A percentile compares a stretch with the other conserved stretches of the same genome.
These are phyloP conservation scores for Mucor racemosus DNA, from an alignment of 371 early-diverging fungal genomes.

Conservation along the genomic window DNA sequence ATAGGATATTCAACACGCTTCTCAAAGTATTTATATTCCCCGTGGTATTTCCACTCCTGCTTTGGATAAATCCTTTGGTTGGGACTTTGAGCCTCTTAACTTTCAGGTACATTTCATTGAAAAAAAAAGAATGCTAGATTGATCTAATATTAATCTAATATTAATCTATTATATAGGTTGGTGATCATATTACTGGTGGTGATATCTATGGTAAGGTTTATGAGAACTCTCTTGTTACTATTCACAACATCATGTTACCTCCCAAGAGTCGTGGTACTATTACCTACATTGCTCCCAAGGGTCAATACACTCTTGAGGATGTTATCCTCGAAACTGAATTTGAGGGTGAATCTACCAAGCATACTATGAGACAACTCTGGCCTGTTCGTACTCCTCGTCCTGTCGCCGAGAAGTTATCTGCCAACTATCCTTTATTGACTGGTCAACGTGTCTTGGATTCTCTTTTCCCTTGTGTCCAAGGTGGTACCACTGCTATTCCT, in stretches of 20 bases:
- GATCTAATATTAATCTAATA: slow-evolving; percentile 2
- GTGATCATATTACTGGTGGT: slow-evolving; percentile 98
- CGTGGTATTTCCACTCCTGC: slow-evolving; percentile 98
- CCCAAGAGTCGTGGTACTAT: slow-evolving; percentile 96
- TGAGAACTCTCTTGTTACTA: slow-evolving; percentile 95
- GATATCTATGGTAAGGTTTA: slow-evolving; percentile 97
- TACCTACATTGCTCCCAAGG: slow-evolving; percentile 95
- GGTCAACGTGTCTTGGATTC: slow-evolving; percentile 99
- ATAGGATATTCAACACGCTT: slow-evolving; percentile 91
- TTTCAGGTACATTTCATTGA: slow-evolving; percentile 62
- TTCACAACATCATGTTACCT: slow-evolving; percentile 96
- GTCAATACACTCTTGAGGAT: slow-evolving; percentile 95
- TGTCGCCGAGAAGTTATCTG: slow-evolving; percentile 95
- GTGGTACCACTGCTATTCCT: slow-evolving; percentile 99
- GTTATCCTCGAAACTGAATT: slow-evolving; percentile 95
- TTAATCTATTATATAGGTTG: slow-evolving; percentile 61
- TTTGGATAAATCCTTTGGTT: slow-evolving; percentile 88
- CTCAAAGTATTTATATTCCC: slow-evolving; percentile 99
- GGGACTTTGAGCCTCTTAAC: slow-evolving; percentile 96
- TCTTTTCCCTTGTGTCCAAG: slow-evolving; percentile 99
- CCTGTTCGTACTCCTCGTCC: slow-evolving; percentile 99
- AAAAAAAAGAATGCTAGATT: not conserved
- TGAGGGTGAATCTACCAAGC: slow-evolving; percentile 85
- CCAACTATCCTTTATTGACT: slow-evolving; percentile 97
- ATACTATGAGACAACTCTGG: slow-evolving; percentile 99